Percentiles rank a stretch among this genome's conserved stretches.
These are phyloP conservation scores for Fusarium sacchari DNA, from an alignment of 2,329 filamentous ascomycete species.

Conservation along the genomic window DNA sequence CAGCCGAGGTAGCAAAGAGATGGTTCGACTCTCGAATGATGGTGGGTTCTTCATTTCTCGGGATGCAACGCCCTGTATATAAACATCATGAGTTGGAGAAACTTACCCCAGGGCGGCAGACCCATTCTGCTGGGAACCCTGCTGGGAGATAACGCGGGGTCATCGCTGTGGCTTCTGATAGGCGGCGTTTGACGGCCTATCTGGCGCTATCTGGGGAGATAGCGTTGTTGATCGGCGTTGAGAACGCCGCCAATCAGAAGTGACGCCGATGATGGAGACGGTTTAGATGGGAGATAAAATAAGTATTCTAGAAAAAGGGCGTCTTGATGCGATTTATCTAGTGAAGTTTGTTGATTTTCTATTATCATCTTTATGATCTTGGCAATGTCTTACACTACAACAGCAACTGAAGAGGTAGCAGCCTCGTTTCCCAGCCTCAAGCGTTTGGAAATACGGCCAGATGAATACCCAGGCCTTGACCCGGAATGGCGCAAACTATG, in stretches of 20 bases:
- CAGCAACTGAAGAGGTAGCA: neutral
- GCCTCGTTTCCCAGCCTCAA: neutral
- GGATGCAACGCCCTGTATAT: neutral
- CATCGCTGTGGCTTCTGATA: neutral
- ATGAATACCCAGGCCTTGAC: neutral
- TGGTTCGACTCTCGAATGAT: neutral
- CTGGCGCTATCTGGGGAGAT: neutral
- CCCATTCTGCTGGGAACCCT: neutral
- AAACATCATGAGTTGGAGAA: neutral
- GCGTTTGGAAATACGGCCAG: neutral
- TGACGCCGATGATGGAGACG: neutral
- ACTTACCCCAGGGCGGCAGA: neutral
- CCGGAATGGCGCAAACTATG: neutral
- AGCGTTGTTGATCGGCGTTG: conserved; percentile 1
- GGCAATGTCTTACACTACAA: neutral
- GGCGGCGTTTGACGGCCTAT: conserved; percentile 3
- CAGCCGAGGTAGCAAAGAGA: rapidly evolving
- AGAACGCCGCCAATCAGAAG: neutral
- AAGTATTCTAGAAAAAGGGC: neutral
- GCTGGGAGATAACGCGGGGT: conserved; percentile 7
- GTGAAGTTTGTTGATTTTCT: neutral
- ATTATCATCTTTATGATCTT: neutral
- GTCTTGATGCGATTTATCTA: neutral
- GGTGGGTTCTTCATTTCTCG: neutral
- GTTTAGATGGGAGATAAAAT: neutral